These are phyloP conservation scores for Funneliformis geosporum DNA, from an alignment of 192 early-diverging fungal species.

Conservation along the genomic window DNA sequence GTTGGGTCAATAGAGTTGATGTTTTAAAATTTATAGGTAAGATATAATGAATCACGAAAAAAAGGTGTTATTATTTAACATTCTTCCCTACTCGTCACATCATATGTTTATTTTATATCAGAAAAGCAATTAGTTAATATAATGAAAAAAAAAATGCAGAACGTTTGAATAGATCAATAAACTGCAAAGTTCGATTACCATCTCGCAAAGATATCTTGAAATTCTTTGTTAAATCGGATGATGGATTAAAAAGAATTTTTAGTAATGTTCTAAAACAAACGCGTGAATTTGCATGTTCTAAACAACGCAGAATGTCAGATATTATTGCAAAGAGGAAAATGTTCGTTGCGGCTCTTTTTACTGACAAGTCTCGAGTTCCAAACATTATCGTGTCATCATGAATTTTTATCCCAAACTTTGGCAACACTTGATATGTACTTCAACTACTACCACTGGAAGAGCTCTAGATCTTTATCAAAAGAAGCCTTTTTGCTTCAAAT, in stretches of 20 bases:
- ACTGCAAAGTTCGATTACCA: background rate
- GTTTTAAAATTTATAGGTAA: slow-evolving; percentile 8
- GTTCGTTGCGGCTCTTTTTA: slow-evolving; percentile 25
- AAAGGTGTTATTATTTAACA: slow-evolving; percentile 32
- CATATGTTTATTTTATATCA: slow-evolving; percentile 24
- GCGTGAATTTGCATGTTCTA: background rate
- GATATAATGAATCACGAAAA: background rate
- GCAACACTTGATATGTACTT: slow-evolving; percentile 29
- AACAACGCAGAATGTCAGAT: slow-evolving; percentile 4
- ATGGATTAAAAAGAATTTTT: slow-evolving; percentile 1
- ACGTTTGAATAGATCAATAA: slow-evolving; percentile 15
- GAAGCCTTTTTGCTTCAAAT: slow-evolving; percentile 23
- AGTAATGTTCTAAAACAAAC: background rate
- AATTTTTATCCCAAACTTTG: slow-evolving; percentile 25
- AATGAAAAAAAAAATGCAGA: slow-evolving; percentile 3
- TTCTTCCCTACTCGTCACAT: slow-evolving; percentile 30
- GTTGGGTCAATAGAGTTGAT: background rate
- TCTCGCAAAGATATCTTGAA: background rate
- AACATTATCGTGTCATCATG: slow-evolving; percentile 33
- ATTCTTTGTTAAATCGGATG: slow-evolving; percentile 1
- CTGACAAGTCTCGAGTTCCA: slow-evolving; percentile 28
- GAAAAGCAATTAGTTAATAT: background rate
- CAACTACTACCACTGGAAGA: slow-evolving; percentile 22
- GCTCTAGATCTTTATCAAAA: slow-evolving; percentile 23
- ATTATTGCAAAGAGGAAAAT: background rate